Evolutionary conservation across 2,329 filamentous ascomycete species (phyloP).

Genomic region (Podosphaera leucotricha): DNA sequence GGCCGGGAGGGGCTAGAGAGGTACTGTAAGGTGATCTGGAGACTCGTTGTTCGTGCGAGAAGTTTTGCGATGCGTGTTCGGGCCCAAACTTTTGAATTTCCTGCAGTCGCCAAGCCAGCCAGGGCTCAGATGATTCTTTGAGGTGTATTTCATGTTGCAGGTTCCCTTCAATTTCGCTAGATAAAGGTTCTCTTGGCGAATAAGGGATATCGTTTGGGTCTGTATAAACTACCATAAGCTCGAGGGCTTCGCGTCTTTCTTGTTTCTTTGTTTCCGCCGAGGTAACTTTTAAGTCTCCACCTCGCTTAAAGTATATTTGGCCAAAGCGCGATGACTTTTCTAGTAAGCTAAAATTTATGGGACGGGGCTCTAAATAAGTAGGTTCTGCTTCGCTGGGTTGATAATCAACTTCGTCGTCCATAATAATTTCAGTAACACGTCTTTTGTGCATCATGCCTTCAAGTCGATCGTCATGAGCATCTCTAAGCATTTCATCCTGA

Average conservation of each 20-base stretch:
- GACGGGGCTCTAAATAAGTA: constrained; percentile 26
- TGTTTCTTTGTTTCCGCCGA: constrained; percentile 33
- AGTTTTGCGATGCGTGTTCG: constrained; percentile 7
- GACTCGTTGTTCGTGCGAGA: background rate
- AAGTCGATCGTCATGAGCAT: constrained; percentile 48
- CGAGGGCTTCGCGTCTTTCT: constrained; percentile 30
- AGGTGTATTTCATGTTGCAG: constrained; percentile 5
- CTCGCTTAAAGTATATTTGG: constrained; percentile 28
- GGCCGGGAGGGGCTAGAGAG: constrained; percentile 3
- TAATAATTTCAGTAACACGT: constrained; percentile 24
- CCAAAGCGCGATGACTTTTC: constrained; percentile 19
- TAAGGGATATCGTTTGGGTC: constrained; percentile 15
- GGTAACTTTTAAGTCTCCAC: constrained; percentile 25
- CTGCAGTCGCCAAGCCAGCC: constrained; percentile 12
- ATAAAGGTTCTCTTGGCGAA: constrained; percentile 14
- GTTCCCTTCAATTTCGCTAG: constrained; percentile 3
- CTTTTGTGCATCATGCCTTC: constrained; percentile 47
- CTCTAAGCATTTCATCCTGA: constrained; percentile 41
- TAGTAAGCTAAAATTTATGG: constrained; percentile 20
- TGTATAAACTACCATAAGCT: constrained; percentile 27
- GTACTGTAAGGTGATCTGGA: constrained; percentile 1
- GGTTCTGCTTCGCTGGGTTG: constrained; percentile 18
- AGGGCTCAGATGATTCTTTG: constrained; percentile 10
- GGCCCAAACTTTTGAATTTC: constrained; percentile 13
- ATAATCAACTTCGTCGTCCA: constrained; percentile 27